Base-by-base conservation (phyloP, 306 rosid genomes). In the Lathyrus tuberosus region DNA sequence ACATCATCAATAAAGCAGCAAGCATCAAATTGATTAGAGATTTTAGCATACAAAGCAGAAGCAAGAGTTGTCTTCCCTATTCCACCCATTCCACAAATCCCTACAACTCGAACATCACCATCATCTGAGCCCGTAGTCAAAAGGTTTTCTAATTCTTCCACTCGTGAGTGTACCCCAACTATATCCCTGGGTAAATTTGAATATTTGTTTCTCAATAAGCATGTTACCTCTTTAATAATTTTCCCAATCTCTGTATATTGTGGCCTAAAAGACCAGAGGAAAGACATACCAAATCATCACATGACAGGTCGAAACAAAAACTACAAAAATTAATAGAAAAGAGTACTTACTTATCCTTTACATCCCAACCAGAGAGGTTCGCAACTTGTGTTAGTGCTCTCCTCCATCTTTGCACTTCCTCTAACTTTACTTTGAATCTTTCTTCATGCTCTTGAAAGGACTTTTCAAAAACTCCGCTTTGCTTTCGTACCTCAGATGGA, bases 331-430 rank as follows among this genome's bases (percentile, higher is more conserved):
- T 3, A 13, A 31, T 28, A 68, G 20, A 52, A 20, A 20, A 9
- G 5, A 3, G 10, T 53, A 41, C 68, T 30, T 59, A 70, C 75
- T 58, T 57, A 30, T 58, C 18, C 10, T 6, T 16, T 2, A 70
- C 1, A 42, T 70, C 57, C 57, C 67, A 57, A 4, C 57, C 75
- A 57, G 53, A 47, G 22, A 47, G 22, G 5, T 47, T 47, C 9
- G 53, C 22, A n/a, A 47, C 53, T 6, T 47, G 44, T 69, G 74
- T 1, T 8, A 54, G 42, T 6, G 74, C 41, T 37, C 1, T 2
- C 18, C 69, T 72, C 76, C 76, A 71, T 48, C 47, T 60, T 46
- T 28, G n/a, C 60, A 60, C 49, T 24, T 10, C 41, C 15, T 60
- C 47, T 7, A 54, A 43, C 4, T 44, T 18, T 5, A 10, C 48